Evolutionary conservation across 495 filamentous ascomycete genomes (phyloP).

Genomic region (Penicillium manginii): DNA sequence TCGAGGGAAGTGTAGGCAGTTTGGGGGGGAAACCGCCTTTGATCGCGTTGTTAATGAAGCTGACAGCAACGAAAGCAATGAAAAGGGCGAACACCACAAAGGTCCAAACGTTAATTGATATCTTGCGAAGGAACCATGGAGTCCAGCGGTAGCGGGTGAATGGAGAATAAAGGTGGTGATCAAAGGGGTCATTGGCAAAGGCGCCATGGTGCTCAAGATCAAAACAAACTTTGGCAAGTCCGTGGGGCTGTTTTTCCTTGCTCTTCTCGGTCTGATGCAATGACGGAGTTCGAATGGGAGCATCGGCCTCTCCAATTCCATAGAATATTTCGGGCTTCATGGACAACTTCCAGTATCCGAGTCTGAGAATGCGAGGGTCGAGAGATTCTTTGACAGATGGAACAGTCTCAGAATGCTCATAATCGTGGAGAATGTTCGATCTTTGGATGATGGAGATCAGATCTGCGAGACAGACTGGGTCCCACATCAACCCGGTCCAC

Average conservation of each 20-base stretch:
- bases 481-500: slow-evolving; percentile 81
- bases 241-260: slow-evolving; percentile 36
- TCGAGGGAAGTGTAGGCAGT: slow-evolving; percentile 61
- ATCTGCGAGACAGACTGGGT: slow-evolving; percentile 79
- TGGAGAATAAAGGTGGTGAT: slow-evolving; percentile 50
- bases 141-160: slow-evolving; percentile 66
- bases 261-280: slow-evolving; percentile 44
- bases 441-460: slow-evolving; percentile 73
- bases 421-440: slow-evolving; percentile 76
- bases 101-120: slow-evolving; percentile 64
- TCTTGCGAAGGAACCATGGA: slow-evolving; percentile 75
- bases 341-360: slow-evolving; percentile 81
- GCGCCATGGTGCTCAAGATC: slow-evolving; percentile 48
- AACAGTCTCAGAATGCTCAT: slow-evolving; percentile 60
- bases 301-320: slow-evolving; percentile 64
- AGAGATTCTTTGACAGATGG: slow-evolving; percentile 49
- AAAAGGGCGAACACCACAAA: slow-evolving; percentile 66
- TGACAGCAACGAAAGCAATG: slow-evolving; percentile 73
- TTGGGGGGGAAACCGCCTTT: slow-evolving; percentile 70
- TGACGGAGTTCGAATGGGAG: slow-evolving; percentile 58
- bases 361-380: slow-evolving; percentile 58
- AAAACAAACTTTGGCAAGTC: slow-evolving; percentile 36
- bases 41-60: slow-evolving; percentile 72
- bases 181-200: slow-evolving; percentile 35
- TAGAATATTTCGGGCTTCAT: slow-evolving; percentile 65